Evolutionary conservation across 2,329 filamentous ascomycete genomes (phyloP).

Genomic region (Thelonectria discophora): DNA sequence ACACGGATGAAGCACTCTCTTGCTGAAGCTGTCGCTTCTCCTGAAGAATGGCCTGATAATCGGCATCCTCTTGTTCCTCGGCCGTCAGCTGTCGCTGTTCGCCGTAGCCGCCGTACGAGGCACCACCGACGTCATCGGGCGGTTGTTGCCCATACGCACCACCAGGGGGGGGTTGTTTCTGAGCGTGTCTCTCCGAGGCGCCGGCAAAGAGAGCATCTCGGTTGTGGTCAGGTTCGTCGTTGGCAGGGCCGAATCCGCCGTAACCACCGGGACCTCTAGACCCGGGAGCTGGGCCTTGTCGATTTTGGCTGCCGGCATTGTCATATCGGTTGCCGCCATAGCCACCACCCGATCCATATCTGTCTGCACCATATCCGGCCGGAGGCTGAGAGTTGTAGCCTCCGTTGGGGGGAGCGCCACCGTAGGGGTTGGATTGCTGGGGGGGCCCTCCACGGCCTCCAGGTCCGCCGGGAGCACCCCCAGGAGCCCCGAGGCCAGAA

Average conservation of each 20-base stretch:
- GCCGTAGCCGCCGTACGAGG: slow-evolving; percentile 64
- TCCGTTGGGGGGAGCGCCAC: slow-evolving; percentile 36
- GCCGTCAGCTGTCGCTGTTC: slow-evolving; percentile 81
- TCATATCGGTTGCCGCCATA: slow-evolving; percentile 66
- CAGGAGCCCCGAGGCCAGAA: slow-evolving; percentile 46
- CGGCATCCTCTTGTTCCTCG: slow-evolving; percentile 78
- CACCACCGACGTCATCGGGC: slow-evolving; percentile 37
- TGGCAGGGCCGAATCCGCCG: slow-evolving; percentile 63
- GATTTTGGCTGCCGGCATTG: slow-evolving; percentile 44
- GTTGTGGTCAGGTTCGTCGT: slow-evolving; percentile 58
- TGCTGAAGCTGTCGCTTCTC: slow-evolving; percentile 75
- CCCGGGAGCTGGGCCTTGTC: slow-evolving; percentile 41
- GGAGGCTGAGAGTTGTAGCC: slow-evolving; percentile 38
- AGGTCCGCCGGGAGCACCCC: slow-evolving; percentile 46
- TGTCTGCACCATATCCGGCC: slow-evolving; percentile 62
- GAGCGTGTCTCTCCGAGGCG: slow-evolving; percentile 59
- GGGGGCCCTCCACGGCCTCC: slow-evolving; percentile 43
- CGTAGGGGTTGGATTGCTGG: slow-evolving; percentile 32
- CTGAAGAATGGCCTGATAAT: slow-evolving; percentile 69
- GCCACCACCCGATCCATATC: slow-evolving; percentile 60
- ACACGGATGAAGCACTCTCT: slow-evolving; percentile 64
- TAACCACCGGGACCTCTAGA: slow-evolving; percentile 65
- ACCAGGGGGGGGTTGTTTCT: slow-evolving; percentile 45
- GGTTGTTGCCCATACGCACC: slow-evolving; percentile 40
- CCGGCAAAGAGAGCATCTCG: slow-evolving; percentile 71